Percentiles rank a stretch among this genome's conserved stretches.
Evolutionary conservation across 805 yeast genomes (phyloP).

Genomic region (Grigorovia humatica): DNA sequence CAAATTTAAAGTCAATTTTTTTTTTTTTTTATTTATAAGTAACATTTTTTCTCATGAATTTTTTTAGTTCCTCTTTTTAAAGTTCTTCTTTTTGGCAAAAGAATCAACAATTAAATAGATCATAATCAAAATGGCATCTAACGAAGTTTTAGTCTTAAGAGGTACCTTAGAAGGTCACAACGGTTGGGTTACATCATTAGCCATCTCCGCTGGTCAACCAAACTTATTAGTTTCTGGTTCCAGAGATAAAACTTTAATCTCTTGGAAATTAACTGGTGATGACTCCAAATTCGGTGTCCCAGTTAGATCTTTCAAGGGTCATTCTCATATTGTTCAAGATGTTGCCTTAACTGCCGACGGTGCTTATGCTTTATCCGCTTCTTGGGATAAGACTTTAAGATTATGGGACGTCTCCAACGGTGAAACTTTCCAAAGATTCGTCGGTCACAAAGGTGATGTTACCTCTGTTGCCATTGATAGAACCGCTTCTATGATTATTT

Average conservation of each 20-base stretch:
- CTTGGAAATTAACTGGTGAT: conserved; percentile 95
- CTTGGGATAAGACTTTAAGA: conserved; percentile 99
- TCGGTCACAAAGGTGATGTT: conserved; percentile 97
- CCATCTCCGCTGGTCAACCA: conserved; percentile 97
- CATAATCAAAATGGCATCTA: conserved; percentile 44
- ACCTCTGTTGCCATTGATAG: conserved; percentile 92
- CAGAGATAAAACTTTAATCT: conserved; percentile 96
- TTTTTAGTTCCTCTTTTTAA: neutral
- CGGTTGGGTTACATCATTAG: conserved; percentile 97
- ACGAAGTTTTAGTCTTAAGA: conserved; percentile 98
- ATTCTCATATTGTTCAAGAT: conserved; percentile 98
- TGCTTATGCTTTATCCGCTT: conserved; percentile 93
- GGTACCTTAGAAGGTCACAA: conserved; percentile 97
- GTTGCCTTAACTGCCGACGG: conserved; percentile 97
- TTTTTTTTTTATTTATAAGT: conserved; percentile 1
- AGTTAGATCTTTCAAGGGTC: conserved; percentile 94
- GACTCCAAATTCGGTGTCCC: conserved; percentile 97
- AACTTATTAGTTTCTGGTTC: conserved; percentile 96
- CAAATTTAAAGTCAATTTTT: neutral
- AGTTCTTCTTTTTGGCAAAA: neutral
- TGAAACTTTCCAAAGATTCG: conserved; percentile 87
- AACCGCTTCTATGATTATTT: conserved; percentile 94
- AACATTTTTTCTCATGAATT: neutral
- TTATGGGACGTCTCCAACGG: conserved; percentile 96
- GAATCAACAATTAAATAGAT: conserved; percentile 8